A percentile compares a stretch with the other conserved stretches of the same genome.
Evolutionary conservation across 1,139 yeast species (phyloP).

Genomic region (Scheffersomyces illinoinensis): DNA sequence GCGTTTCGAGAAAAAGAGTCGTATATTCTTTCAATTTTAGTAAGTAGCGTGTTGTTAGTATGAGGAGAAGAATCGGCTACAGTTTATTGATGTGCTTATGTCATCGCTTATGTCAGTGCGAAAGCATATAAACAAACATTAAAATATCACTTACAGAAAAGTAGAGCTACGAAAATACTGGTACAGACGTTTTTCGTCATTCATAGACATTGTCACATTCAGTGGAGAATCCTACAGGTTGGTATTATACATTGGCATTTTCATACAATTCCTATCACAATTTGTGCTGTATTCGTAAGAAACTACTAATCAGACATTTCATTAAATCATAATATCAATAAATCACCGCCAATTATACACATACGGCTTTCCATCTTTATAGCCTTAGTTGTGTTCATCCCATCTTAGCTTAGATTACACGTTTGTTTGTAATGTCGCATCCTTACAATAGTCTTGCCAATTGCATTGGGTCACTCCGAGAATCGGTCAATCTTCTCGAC

Average conservation of each 20-base stretch:
- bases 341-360: background rate
- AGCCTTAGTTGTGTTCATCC: background rate
- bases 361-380: too few species aligned
- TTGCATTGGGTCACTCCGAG: conserved; percentile 32
- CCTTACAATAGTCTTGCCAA: conserved; percentile 16
- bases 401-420: background rate
- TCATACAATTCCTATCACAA: background rate
- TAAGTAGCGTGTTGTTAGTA: background rate
- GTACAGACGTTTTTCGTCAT: background rate
- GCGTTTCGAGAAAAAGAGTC: background rate
- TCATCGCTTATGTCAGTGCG: background rate
- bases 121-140: background rate
- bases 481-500: conserved; percentile 31
- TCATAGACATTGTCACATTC: background rate
- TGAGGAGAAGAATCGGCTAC: background rate
- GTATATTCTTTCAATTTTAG: background rate
- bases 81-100: background rate
- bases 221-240: background rate
- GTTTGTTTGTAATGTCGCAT: background rate
- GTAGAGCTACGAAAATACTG: background rate
- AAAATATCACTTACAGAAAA: too few species aligned
- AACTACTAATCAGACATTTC: background rate
- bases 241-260: background rate
- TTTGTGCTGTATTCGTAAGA: background rate
- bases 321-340: background rate